Percentiles rank a stretch among this genome's conserved stretches.
Conservation (phyloP, 2,329 filamentous ascomycete genomes). For the Trichocomaceae sp. region DNA sequence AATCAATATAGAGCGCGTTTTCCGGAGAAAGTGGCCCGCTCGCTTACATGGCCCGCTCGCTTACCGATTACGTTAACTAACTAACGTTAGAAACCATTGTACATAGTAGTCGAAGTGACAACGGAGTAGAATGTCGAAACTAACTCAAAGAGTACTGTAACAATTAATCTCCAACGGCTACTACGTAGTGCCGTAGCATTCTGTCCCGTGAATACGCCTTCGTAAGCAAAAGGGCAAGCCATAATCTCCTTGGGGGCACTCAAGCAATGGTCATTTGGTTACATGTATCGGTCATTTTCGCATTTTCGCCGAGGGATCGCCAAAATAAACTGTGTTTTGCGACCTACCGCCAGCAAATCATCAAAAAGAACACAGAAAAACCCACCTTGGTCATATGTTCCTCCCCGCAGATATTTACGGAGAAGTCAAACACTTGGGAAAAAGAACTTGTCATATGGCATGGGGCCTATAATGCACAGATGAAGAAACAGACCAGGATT, state of each 20-base stretch:
- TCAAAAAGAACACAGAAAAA: neutral
- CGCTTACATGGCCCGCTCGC: too few species aligned
- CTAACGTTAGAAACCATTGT: neutral
- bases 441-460: neutral
- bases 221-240: neutral
- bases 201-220: neutral
- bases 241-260: neutral
- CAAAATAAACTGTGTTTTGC: neutral
- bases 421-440: neutral
- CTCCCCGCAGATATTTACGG: neutral
- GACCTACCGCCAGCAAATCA: neutral
- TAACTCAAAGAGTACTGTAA: neutral
- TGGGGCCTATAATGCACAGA: neutral
- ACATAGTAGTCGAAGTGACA: neutral
- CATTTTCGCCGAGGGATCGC: neutral
- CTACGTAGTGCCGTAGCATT: neutral
- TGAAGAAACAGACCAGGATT: neutral
- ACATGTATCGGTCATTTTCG: too few species aligned
- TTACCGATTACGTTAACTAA: too few species aligned
- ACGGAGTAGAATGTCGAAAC: neutral
- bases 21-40: too few species aligned
- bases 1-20: too few species aligned
- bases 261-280: neutral
- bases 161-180: neutral
- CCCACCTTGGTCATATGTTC: neutral